Conservation (phyloP, 441 rosid species). For the Populus hybrid region DNA sequence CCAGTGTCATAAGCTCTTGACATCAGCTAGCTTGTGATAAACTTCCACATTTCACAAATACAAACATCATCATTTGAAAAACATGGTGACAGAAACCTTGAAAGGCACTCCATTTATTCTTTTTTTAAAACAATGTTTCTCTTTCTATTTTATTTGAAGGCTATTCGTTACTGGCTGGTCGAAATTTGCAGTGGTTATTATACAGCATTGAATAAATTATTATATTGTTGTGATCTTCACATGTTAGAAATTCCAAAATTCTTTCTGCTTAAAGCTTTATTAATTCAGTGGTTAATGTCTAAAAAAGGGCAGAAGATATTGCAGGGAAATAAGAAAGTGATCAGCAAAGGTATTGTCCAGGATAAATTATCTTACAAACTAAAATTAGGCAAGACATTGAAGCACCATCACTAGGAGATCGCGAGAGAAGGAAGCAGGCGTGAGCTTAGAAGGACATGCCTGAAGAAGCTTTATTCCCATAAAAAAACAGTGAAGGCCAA, state of each 20-base stretch:
- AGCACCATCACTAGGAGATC: background rate
- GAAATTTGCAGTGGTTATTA: background rate
- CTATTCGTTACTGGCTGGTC: background rate
- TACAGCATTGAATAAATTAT: background rate
- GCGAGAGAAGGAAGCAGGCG: background rate
- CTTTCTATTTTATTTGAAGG: background rate
- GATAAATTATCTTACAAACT: background rate
- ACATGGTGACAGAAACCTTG: background rate
- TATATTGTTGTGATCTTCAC: background rate
- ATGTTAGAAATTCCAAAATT: background rate
- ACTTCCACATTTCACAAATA: background rate
- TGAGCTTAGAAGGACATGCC: background rate
- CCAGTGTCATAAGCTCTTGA: background rate
- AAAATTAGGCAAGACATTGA: background rate
- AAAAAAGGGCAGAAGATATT: background rate
- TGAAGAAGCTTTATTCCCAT: background rate
- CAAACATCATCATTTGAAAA: background rate
- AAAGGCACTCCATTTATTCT: background rate
- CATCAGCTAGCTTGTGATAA: background rate
- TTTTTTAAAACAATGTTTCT: background rate
- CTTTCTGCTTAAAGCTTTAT: background rate
- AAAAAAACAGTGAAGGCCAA: background rate
- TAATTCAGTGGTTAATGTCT: background rate
- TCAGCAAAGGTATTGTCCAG: background rate
- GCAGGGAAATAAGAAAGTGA: background rate